Evolutionary conservation across 2,329 filamentous ascomycete species (phyloP).

Genomic region (Rhynchosporium graminicola): DNA sequence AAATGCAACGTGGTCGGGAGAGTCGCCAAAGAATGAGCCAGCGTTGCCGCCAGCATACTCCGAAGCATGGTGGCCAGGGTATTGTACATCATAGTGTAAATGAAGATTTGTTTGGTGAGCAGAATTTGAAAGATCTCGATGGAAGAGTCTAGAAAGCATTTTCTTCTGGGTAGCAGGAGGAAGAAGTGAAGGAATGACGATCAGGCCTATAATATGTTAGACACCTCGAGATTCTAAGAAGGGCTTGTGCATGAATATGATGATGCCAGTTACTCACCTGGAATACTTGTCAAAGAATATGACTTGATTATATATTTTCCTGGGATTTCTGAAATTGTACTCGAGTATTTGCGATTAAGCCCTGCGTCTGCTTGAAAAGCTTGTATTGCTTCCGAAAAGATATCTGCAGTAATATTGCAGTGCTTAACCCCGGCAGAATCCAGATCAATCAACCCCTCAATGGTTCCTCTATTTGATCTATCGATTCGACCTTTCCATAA

Average conservation of each 20-base stretch:
- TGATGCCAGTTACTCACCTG: conserved; percentile 52
- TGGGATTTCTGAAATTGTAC: not conserved
- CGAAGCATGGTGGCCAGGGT: conserved; percentile 44
- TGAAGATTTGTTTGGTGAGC: conserved; percentile 88
- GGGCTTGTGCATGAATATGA: too few species aligned
- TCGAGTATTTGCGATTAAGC: not conserved
- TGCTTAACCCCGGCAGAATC: not conserved
- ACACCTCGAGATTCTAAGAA: too few species aligned
- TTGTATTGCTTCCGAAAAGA: conserved; percentile 1
- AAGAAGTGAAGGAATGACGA: conserved; percentile 74
- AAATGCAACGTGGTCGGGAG: conserved; percentile 56
- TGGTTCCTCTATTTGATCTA: not conserved
- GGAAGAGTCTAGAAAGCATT: conserved; percentile 73
- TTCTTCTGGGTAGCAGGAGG: conserved; percentile 66
- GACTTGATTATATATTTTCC: conserved; percentile 41
- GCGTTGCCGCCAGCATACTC: not conserved
- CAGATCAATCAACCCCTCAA: not conserved
- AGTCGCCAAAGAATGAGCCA: conserved; percentile 56
- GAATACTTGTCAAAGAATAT: conserved; percentile 37
- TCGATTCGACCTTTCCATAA: conserved; percentile 22
- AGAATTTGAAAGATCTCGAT: conserved; percentile 73
- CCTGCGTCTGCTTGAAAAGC: conserved; percentile 2
- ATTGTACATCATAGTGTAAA: conserved; percentile 73
- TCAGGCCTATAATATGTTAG: conserved; percentile 60
- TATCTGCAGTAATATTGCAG: not conserved